A percentile compares a stretch with the other conserved stretches of the same genome.
Conservation (phyloP, 2,329 filamentous ascomycete species). For the Colletotrichum tanaceti region DNA sequence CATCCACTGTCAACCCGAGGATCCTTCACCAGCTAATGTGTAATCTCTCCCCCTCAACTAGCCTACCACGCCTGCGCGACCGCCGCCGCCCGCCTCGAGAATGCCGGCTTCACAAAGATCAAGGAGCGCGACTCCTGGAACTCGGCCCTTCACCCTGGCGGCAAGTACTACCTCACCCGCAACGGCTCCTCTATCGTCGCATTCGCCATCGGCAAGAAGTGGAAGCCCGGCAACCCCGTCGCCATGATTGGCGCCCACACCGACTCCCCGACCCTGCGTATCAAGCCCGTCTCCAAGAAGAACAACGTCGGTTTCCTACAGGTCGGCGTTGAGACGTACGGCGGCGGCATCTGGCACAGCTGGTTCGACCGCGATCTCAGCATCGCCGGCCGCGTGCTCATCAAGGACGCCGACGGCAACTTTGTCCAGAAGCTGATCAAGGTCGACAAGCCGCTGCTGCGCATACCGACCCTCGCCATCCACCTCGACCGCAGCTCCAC, state of each 20-base stretch:
- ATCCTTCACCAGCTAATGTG: constrained; percentile 28
- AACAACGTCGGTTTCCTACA: constrained; percentile 88
- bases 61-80: constrained; percentile 94
- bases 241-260: constrained; percentile 96
- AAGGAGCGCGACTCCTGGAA: constrained; percentile 93
- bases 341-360: constrained; percentile 96
- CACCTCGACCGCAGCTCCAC: constrained; percentile 88
- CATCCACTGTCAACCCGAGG: constrained; percentile 41
- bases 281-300: constrained; percentile 96
- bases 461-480: constrained; percentile 93
- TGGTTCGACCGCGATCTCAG: constrained; percentile 98
- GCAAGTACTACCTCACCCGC: constrained; percentile 95
- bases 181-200: constrained; percentile 93
- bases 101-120: constrained; percentile 88
- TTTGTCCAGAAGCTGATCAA: constrained; percentile 89
- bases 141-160: constrained; percentile 80
- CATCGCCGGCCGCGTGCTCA: constrained; percentile 88
- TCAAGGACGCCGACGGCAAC: constrained; percentile 76
- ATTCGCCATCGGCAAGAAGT: constrained; percentile 90
- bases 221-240: constrained; percentile 91
- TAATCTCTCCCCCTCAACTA: constrained; percentile 52
- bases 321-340: constrained; percentile 96
- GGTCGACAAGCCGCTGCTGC: constrained; percentile 87
- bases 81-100: constrained; percentile 78
- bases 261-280: constrained; percentile 88